Percentiles rank a stretch among this genome's conserved stretches.
Conservation (phyloP, 352 stramenopile genomes). For the Thraustochytrium striatum region DNA sequence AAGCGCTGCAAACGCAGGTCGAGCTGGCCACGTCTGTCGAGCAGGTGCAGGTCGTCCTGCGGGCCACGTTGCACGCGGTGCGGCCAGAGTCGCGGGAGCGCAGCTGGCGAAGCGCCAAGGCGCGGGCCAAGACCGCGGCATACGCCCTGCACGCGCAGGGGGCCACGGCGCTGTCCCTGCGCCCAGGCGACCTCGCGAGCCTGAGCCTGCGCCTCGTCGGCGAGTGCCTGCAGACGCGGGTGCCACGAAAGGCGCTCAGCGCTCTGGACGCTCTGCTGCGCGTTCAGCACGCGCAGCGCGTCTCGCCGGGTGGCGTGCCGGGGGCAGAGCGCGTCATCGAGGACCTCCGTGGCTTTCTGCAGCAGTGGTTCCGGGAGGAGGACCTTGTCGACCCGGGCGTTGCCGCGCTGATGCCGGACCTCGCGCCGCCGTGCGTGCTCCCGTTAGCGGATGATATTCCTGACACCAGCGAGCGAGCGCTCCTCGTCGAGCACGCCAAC, state of each 20-base stretch:
- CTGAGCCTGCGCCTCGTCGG: neutral
- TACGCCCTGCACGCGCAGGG: neutral
- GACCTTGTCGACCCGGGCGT: neutral
- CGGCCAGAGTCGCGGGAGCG: too few relatives aligned
- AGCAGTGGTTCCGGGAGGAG: neutral
- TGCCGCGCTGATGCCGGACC: neutral
- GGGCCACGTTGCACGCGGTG: neutral
- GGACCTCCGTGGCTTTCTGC: neutral
- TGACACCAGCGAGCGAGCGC: too few relatives aligned
- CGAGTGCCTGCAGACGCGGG: neutral
- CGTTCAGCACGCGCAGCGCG: neutral
- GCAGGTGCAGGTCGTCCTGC: neutral
- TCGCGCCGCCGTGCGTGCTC: neutral
- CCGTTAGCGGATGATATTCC: neutral
- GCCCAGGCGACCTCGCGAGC: neutral
- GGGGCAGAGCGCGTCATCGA: neutral
- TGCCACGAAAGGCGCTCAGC: neutral
- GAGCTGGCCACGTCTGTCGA: neutral
- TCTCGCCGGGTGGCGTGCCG: neutral
- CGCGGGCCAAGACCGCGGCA: neutral
- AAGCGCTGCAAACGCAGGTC: neutral
- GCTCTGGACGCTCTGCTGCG: neutral
- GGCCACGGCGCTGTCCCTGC: slow-evolving; percentile 4
- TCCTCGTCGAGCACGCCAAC: too few relatives aligned
- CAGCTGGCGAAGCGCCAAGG: too few relatives aligned